Conservation (phyloP, 2,329 filamentous ascomycete genomes). For the Ceratocystis ficicola region DNA sequence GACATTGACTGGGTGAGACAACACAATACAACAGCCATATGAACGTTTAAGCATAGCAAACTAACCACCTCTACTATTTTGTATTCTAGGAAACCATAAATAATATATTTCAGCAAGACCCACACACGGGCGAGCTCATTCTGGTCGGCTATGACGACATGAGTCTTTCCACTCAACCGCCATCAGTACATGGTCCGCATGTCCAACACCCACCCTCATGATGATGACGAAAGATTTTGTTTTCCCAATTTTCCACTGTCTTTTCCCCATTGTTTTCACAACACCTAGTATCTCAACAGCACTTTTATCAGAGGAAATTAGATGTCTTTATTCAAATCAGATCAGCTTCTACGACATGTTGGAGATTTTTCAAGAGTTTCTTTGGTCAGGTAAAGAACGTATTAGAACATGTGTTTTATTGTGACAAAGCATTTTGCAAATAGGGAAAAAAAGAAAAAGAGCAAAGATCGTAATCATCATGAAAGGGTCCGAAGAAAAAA, state of each 20-base stretch:
- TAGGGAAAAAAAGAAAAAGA: constrained; percentile 17
- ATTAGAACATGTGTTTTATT: constrained; percentile 14
- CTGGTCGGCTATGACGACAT: constrained; percentile 32
- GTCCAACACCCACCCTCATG: neutral
- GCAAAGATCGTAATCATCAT: constrained; percentile 20
- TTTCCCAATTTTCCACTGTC: too few relatives aligned
- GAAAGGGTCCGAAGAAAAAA: constrained; percentile 21
- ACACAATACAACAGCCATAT: neutral
- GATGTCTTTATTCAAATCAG: too few relatives aligned
- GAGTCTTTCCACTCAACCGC: constrained; percentile 29
- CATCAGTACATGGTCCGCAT: neutral
- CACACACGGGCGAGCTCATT: constrained; percentile 31
- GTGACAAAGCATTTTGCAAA: constrained; percentile 18
- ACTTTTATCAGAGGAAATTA: too few relatives aligned
- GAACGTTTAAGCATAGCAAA: neutral
- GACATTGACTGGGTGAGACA: constrained; percentile 16
- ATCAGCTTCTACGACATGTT: too few relatives aligned
- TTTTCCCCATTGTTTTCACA: too few relatives aligned
- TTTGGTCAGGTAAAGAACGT: too few relatives aligned
- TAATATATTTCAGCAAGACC: constrained; percentile 31
- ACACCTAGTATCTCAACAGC: too few relatives aligned
- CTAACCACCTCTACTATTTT: neutral
- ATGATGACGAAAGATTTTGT: neutral
- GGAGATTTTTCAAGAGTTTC: too few relatives aligned
- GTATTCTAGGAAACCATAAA: constrained; percentile 30